These are phyloP conservation scores for Linnemannia hyalina DNA, from an alignment of 192 early-diverging fungal genomes.

Conservation along the genomic window DNA sequence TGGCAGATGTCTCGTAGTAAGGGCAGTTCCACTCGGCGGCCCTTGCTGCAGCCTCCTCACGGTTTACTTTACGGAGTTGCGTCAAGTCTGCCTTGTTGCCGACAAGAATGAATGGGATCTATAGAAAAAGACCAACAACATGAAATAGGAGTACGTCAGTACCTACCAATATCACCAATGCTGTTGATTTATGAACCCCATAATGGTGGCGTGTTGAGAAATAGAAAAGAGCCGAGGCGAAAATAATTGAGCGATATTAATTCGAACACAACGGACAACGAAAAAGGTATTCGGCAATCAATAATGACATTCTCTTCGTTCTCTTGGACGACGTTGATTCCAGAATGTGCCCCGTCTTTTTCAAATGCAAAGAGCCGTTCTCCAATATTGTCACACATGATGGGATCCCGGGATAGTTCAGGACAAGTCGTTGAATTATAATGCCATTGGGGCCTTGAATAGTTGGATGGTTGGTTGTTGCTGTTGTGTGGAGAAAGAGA, in stretches of 20 bases:
- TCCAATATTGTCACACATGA: background rate
- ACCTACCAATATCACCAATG: background rate
- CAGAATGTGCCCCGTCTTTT: constrained; percentile 8
- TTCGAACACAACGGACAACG: background rate
- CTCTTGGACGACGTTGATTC: background rate
- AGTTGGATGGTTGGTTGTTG: background rate
- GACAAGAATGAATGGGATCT: constrained; percentile 85
- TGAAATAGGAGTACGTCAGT: background rate
- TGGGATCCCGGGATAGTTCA: background rate
- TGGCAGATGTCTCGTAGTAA: constrained; percentile 82
- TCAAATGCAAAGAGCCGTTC: background rate
- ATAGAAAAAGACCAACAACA: background rate
- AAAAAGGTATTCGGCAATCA: background rate
- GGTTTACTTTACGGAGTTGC: constrained; percentile 70
- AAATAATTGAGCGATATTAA: background rate
- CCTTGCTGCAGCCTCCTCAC: constrained; percentile 67
- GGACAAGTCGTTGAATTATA: background rate
- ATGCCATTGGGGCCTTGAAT: background rate
- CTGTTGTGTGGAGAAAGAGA: background rate
- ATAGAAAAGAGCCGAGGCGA: background rate
- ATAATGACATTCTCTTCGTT: background rate
- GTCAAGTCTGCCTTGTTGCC: constrained; percentile 84
- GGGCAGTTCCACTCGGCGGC: constrained; percentile 78
- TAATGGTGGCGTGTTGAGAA: background rate
- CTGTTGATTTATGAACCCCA: background rate